Conservation (phyloP, 2,329 filamentous ascomycete species). For the Trichophaea hybrida region DNA sequence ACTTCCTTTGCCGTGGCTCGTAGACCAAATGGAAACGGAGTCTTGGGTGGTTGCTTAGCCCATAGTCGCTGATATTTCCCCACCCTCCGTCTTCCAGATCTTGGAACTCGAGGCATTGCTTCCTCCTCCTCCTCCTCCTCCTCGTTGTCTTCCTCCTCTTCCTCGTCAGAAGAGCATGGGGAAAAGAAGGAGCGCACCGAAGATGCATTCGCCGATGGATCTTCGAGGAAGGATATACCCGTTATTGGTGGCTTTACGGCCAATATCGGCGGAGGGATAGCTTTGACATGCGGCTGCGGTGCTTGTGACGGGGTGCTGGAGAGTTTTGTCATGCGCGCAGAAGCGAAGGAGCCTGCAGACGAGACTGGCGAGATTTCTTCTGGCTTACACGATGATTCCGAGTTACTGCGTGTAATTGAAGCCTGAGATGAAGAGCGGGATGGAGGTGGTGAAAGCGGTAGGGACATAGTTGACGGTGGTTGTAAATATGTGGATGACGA, state of each 20-base stretch:
- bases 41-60: constrained; percentile 9
- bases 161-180: constrained; percentile 14
- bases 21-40: constrained; percentile 4
- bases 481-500: neutral
- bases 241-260: neutral
- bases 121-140: neutral
- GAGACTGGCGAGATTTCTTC: neutral
- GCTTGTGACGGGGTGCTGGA: neutral
- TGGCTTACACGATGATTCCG: neutral
- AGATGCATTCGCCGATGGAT: neutral
- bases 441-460: constrained; percentile 16
- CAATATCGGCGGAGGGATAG: neutral
- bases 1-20: neutral
- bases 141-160: neutral
- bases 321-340: constrained; percentile 4
- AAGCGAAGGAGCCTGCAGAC: neutral
- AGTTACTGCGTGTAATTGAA: neutral
- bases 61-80: constrained; percentile 12
- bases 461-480: constrained; percentile 9
- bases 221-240: constrained; percentile 4
- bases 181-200: constrained; percentile 16
- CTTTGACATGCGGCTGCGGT: constrained; percentile 2
- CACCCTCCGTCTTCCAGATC: neutral
- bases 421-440: constrained; percentile 16
- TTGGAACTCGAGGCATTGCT: neutral